phyloP scores from a whole-genome alignment of 2,329 filamentous ascomycete species.

The Pyricularia sp. region DNA sequence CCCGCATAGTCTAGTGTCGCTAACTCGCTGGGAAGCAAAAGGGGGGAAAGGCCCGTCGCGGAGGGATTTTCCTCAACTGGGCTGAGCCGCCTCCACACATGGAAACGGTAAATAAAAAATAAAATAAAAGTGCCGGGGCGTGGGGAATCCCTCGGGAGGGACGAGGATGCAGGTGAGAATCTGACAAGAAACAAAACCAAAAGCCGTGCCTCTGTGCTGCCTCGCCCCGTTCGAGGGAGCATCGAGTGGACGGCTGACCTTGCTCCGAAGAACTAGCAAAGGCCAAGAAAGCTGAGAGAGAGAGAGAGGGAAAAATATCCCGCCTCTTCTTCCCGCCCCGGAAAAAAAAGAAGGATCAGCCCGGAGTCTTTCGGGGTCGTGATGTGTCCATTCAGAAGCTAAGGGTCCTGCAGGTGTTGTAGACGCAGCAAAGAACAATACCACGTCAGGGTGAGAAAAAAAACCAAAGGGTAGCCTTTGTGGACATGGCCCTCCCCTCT shows the following conservation, averaged over 20 bases:
- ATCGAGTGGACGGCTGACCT: too few species aligned
- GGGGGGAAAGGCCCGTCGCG: too few species aligned
- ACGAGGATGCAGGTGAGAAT: not conserved
- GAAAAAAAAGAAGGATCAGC: not conserved
- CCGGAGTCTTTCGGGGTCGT: not conserved
- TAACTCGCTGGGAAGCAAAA: too few species aligned
- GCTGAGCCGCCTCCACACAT: not conserved
- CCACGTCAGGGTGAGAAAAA: too few species aligned
- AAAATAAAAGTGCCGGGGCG: not conserved
- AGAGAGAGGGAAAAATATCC: not conserved
- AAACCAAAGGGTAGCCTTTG: not conserved
- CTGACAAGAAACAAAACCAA: not conserved
- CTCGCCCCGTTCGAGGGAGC: too few species aligned
- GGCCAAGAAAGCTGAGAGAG: not conserved
- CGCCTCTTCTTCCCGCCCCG: not conserved
- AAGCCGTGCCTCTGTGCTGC: too few species aligned
- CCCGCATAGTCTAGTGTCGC: not conserved
- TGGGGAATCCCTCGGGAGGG: not conserved
- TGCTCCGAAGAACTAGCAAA: too few species aligned
- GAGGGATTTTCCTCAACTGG: not conserved
- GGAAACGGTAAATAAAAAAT: not conserved
- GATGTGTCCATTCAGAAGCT: not conserved
- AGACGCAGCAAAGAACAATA: not conserved
- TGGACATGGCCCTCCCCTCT: not conserved
- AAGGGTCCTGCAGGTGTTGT: not conserved